Base-by-base conservation (phyloP, 441 rosid species). In the Dalechampia spathulata region DNA sequence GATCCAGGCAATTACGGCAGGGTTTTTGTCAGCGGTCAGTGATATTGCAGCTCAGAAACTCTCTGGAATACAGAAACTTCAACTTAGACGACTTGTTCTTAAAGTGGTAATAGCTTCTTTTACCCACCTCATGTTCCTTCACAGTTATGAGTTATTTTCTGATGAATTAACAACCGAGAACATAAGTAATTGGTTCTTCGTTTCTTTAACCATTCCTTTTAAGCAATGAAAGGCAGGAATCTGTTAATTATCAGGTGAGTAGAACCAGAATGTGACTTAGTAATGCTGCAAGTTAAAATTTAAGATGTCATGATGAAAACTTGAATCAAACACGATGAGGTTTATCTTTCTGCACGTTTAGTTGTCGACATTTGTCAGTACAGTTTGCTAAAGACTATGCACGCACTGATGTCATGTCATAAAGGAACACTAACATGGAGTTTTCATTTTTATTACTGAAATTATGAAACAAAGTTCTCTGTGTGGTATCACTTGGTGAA, bases 1-100 rank as follows among this genome's bases (percentile, higher is more conserved):
- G 41, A 42, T 72, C 60, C 75, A 92, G 98, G 95, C 88, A 32
- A 69, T 92, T 60, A 88, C 96, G 19, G 96, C 99, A 1, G 96
- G 83, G 51, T 82, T 80, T 15, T 60, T 92, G 63, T 84, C 99
- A 0, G 96, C 87, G 30, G 64, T 85, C n/a, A 80, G 90, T 51
- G 98, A 92, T 65, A 72, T 78, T 44, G 77, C 70, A 49, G 74
- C 87, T 0, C 96, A 89, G 79, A 92, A 92, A 62, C 88, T 86
- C n/a, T 71, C 94, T 51, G 96, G 90, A 28, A 88, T 86, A 54
- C 80, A 79, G 72, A 82, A 85, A 67, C 81, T 92, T 79, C 94
- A 85, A 64, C 57, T 92, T 51, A 80, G 81, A 66, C 74, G 96
- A 23, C 81, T 89, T 70, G 73, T 85, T 61, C 94, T 92, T 73